These are phyloP conservation scores for Podila minutissima DNA, from an alignment of 192 early-diverging fungal genomes.

Conservation along the genomic window DNA sequence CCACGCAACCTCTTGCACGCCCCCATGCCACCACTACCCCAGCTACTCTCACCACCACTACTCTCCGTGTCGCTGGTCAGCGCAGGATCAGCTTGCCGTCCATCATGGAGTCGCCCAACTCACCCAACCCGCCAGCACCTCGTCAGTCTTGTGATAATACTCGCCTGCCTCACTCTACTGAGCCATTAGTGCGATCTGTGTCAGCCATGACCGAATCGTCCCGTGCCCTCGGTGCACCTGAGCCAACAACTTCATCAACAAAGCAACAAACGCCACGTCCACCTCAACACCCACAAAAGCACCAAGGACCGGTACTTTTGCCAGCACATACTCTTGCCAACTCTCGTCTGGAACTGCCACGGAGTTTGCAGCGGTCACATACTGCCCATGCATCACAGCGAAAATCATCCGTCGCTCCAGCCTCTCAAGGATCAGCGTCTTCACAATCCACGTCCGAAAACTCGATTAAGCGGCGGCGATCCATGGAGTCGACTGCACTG, in stretches of 20 bases:
- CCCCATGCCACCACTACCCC: not conserved
- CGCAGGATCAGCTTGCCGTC: conserved; percentile 43
- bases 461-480: conserved; percentile 29
- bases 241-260: conserved; percentile 1
- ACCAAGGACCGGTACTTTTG: conserved; percentile 4
- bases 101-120: conserved; percentile 33
- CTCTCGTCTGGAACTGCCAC: conserved; percentile 2
- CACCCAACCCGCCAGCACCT: conserved; percentile 28
- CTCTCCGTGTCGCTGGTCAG: conserved; percentile 22
- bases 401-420: not conserved
- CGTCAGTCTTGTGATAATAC: conserved; percentile 43
- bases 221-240: conserved; percentile 13
- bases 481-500: conserved; percentile 37
- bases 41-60: not conserved
- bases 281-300: not conserved
- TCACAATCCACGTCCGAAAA: not conserved
- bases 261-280: not conserved
- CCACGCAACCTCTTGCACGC: conserved; percentile 5
- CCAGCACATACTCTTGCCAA: not conserved
- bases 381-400: conserved; percentile 14
- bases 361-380: conserved; percentile 28
- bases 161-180: conserved; percentile 40
- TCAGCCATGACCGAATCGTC: conserved; percentile 15
- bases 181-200: conserved; percentile 31
- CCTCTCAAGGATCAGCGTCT: not conserved